Base-by-base conservation (phyloP, 176 grass and related monocot genomes). In the Bromus sterilis region DNA sequence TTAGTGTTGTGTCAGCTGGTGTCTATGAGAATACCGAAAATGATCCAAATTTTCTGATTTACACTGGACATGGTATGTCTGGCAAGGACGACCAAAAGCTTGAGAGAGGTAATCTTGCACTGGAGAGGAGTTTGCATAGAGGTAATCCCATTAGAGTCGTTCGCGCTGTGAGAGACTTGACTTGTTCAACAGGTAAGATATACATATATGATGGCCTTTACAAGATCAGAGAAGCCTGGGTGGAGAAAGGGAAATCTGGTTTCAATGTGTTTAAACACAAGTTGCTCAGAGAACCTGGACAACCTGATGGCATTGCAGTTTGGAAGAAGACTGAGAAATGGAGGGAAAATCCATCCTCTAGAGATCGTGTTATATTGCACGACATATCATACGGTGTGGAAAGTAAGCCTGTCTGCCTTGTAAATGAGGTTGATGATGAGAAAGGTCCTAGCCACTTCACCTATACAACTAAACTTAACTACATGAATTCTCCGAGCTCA, bases 11-110 rank as follows among this genome's bases (percentile, higher is more conserved):
- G 29, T 93, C 86, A 48, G 61, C 91, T 76, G 91, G 91, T 67
- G 86, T 93, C 20, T 97, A 93, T 81, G 94, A 93, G 71, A 97
- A 93, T 83, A 70, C 74, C 6, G 84, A 93, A 12, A 78, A 87
- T 74, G 78, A 87, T 75, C 66, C 49, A 16, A 59, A 90, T 55
- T 53, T 78, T 42, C 66, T 87, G 9, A 37, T 90, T 24, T 93
- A 93, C 75, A 78, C 51, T 33, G 87, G 87, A 44, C 80, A 85
- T 42, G 87, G 87, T 7, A 71, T 80, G 83, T 87, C 91, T 78
- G 88, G 18, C 33, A 85, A 90, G 75, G 31, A 85, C 78, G 91
- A 87, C 40, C 91, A 90, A 64, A 90, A 93, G 62, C 82, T 93
- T 31, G 83, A 75, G 35, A 93, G 76, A 73, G 84, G 91, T 36